Conservation (phyloP, 1,284 basidiomycete species). For the Meripilus lineatus region DNA sequence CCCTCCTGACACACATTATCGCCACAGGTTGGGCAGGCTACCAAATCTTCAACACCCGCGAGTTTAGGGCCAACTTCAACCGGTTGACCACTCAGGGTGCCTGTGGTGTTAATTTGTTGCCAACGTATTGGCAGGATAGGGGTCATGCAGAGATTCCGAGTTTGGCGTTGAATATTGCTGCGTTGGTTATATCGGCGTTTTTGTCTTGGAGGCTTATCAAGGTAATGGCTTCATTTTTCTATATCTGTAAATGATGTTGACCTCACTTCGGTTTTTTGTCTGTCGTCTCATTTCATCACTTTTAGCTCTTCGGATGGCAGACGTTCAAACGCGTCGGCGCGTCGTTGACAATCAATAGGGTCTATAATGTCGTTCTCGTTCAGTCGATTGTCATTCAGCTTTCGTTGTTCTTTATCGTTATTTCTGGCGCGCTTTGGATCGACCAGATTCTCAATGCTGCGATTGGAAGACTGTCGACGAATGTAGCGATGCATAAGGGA, state of each 20-base stretch:
- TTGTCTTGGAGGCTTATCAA: conserved; percentile 73
- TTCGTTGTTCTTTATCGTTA: conserved; percentile 69
- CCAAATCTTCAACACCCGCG: conserved; percentile 54
- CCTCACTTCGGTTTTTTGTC: conserved; percentile 3
- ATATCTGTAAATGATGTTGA: neutral
- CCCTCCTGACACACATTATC: conserved; percentile 65
- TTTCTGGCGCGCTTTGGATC: conserved; percentile 67
- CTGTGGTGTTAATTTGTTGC: conserved; percentile 53
- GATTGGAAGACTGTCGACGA: conserved; percentile 47
- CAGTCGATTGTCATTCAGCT: conserved; percentile 73
- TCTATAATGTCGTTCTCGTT: conserved; percentile 68
- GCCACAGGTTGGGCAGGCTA: conserved; percentile 68
- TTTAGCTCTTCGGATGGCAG: conserved; percentile 73
- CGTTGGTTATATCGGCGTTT: conserved; percentile 54
- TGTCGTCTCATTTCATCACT: neutral
- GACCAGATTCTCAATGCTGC: conserved; percentile 68
- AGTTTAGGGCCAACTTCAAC: conserved; percentile 53
- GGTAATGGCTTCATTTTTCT: conserved; percentile 33
- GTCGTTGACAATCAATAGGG: conserved; percentile 64
- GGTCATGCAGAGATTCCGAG: conserved; percentile 57
- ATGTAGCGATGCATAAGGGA: conserved; percentile 47
- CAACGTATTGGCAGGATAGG: conserved; percentile 55
- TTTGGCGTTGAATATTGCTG: conserved; percentile 56
- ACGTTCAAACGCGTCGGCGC: conserved; percentile 82
- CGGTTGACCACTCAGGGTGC: conserved; percentile 57